These are phyloP conservation scores for Puccinia coronata DNA, from an alignment of 1,284 basidiomycete species.

Conservation along the genomic window DNA sequence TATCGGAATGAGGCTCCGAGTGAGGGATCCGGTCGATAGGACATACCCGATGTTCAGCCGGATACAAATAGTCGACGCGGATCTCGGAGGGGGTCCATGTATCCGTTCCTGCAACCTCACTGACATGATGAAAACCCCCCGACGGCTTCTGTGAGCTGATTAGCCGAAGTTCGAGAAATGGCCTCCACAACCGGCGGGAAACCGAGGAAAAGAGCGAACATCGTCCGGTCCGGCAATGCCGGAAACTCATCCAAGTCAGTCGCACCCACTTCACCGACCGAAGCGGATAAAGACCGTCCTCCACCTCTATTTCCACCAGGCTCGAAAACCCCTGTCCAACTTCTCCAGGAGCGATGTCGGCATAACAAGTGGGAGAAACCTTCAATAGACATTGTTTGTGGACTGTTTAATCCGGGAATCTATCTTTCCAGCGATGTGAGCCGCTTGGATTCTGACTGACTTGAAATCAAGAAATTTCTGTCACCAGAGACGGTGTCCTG, in stretches of 20 bases:
- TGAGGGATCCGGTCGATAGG: too few species aligned
- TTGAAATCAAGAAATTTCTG: constrained; percentile 2
- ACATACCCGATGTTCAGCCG: too few species aligned
- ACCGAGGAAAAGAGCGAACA: constrained; percentile 65
- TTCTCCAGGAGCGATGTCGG: constrained; percentile 58
- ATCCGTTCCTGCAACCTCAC: too few species aligned
- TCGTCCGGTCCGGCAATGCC: constrained; percentile 80
- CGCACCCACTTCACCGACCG: constrained; percentile 55
- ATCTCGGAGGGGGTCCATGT: too few species aligned
- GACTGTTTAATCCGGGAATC: constrained; percentile 3
- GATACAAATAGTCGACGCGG: too few species aligned
- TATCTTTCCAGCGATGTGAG: not conserved
- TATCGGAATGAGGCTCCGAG: too few species aligned
- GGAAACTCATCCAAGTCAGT: constrained; percentile 73
- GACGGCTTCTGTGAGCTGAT: too few species aligned
- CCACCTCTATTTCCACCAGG: constrained; percentile 57
- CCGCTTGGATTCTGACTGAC: not conserved
- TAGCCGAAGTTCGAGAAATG: not conserved
- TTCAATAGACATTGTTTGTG: constrained; percentile 53
- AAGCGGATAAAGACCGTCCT: constrained; percentile 49
- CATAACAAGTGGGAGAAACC: constrained; percentile 57
- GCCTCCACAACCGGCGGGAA: constrained; percentile 16
- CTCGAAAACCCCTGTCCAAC: constrained; percentile 58
- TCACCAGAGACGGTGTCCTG: constrained; percentile 29
- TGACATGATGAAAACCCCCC: too few species aligned